These are phyloP conservation scores for Przewalskia tangutica DNA, from an alignment of 257 asterid genomes.

Conservation along the genomic window DNA sequence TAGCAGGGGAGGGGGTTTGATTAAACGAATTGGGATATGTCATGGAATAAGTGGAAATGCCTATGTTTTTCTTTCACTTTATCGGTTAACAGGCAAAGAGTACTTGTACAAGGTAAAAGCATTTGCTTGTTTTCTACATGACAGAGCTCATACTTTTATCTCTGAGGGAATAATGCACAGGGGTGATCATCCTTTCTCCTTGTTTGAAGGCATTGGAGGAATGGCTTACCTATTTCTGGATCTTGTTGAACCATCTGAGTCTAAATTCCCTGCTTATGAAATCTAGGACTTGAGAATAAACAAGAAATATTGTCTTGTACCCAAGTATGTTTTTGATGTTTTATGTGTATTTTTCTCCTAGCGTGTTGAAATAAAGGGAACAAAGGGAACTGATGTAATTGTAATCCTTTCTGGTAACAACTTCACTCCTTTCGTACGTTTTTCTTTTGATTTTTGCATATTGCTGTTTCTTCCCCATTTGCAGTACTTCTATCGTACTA, in stretches of 20 bases:
- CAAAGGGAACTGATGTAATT: background rate
- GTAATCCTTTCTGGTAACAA: background rate
- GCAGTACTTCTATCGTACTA: too few species aligned
- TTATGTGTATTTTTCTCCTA: background rate
- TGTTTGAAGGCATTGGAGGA: conserved; percentile 74
- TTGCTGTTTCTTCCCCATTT: too few species aligned
- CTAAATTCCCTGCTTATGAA: conserved; percentile 61
- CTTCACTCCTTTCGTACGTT: background rate
- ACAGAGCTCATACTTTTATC: conserved; percentile 45
- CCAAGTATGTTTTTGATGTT: background rate
- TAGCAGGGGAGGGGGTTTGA: conserved; percentile 76
- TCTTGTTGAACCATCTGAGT: conserved; percentile 45
- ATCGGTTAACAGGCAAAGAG: conserved; percentile 51
- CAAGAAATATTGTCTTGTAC: background rate
- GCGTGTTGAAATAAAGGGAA: background rate
- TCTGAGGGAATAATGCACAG: conserved; percentile 61
- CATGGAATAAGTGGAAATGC: conserved; percentile 87
- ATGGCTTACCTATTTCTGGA: conserved; percentile 65
- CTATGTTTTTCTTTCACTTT: conserved; percentile 58
- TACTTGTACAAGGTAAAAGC: conserved; percentile 66
- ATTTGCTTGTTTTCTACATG: conserved; percentile 59
- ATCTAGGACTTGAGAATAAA: conserved; percentile 20
- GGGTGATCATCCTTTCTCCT: conserved; percentile 67
- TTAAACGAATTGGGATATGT: conserved; percentile 68
- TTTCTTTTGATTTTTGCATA: background rate